Evolutionary conservation across 768 basidiomycete species (phyloP).

Genomic region (Crassisporium funariophilum): DNA sequence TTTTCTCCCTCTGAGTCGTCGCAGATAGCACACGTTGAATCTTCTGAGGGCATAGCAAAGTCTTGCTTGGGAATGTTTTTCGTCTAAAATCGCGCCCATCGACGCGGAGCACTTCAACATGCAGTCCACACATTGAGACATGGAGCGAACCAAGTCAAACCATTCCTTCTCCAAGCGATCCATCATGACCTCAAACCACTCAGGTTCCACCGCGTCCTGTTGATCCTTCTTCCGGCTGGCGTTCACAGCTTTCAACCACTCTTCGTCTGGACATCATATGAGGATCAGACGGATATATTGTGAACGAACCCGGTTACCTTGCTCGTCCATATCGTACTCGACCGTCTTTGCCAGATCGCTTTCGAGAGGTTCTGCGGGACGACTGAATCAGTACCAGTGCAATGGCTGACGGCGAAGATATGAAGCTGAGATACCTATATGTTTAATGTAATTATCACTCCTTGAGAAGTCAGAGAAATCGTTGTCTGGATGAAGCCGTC

Average conservation of each 20-base stretch:
- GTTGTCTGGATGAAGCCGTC: slow-evolving; percentile 34
- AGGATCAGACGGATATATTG: not conserved
- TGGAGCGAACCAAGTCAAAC: slow-evolving; percentile 81
- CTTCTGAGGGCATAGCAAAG: slow-evolving; percentile 87
- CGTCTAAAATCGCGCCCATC: slow-evolving; percentile 51
- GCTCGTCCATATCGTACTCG: slow-evolving; percentile 99
- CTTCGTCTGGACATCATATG: slow-evolving; percentile 62
- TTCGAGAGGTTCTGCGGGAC: slow-evolving; percentile 78
- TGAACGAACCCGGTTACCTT: slow-evolving; percentile 56
- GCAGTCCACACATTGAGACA: not conserved
- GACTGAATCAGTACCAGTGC: slow-evolving; percentile 11
- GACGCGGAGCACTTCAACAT: slow-evolving; percentile 7
- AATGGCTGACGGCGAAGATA: not conserved
- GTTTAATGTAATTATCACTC: slow-evolving; percentile 87
- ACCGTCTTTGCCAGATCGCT: slow-evolving; percentile 90
- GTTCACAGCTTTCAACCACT: slow-evolving; percentile 91
- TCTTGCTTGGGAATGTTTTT: slow-evolving; percentile 92
- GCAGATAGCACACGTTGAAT: slow-evolving; percentile 95
- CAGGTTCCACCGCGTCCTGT: slow-evolving; percentile 71
- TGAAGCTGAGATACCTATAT: slow-evolving; percentile 91
- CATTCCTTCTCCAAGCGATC: slow-evolving; percentile 98
- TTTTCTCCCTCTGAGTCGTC: slow-evolving; percentile 99
- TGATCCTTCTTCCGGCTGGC: slow-evolving; percentile 77
- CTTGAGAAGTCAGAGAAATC: slow-evolving; percentile 72
- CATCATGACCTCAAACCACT: slow-evolving; percentile 95